A percentile compares a stretch with the other conserved stretches of the same genome.
These are phyloP conservation scores for Epichloe hybrida DNA, from an alignment of 2,329 filamentous ascomycete species.

Conservation along the genomic window DNA sequence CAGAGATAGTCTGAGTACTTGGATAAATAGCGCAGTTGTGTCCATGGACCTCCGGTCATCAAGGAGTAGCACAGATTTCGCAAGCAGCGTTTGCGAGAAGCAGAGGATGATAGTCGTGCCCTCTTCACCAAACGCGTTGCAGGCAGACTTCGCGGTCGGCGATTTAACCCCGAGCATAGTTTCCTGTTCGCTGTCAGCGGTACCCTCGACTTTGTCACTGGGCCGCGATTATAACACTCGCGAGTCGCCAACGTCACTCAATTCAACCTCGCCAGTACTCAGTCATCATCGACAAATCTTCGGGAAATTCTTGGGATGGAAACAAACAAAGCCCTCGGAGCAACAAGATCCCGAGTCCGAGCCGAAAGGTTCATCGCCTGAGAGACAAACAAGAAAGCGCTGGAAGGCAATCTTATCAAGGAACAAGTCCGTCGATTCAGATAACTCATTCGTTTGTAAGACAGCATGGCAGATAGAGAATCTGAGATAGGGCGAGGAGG, in stretches of 20 bases:
- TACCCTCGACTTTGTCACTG: background rate
- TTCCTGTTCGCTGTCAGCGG: background rate
- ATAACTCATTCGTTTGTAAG: slow-evolving; percentile 10
- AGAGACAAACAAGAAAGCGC: background rate
- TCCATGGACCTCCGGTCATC: background rate
- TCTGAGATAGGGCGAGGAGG: background rate
- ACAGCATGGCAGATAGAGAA: slow-evolving; percentile 7
- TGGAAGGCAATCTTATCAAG: background rate
- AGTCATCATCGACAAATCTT: background rate
- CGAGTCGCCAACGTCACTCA: background rate
- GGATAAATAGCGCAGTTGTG: background rate
- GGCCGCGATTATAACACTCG: background rate
- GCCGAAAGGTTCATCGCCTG: background rate
- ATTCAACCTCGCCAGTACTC: background rate
- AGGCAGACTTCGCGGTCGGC: background rate
- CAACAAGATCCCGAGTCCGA: background rate
- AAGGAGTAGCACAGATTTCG: background rate
- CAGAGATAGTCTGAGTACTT: background rate
- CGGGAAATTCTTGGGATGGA: background rate
- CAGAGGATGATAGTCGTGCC: background rate
- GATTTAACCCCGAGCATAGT: background rate
- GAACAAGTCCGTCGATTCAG: slow-evolving; percentile 5
- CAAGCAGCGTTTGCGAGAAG: background rate
- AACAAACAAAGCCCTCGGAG: background rate
- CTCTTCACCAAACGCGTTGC: background rate